Conservation (phyloP, 2,329 filamentous ascomycete genomes). For the Monosporascus cannonballus region DNA sequence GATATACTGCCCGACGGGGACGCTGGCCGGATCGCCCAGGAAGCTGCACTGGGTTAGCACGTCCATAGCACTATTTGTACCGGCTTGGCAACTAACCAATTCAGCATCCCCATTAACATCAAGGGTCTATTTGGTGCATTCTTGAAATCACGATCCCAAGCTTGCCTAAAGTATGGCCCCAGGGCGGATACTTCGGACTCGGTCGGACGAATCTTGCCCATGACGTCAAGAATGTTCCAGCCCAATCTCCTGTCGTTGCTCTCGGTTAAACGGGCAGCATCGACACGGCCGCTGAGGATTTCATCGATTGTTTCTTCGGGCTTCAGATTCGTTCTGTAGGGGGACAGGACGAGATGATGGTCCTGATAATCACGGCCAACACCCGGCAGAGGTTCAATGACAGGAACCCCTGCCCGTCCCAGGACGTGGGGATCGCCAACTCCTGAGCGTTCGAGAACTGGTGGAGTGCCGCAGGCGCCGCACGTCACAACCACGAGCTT, state of each 20-base stretch:
- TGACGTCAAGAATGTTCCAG: conserved; percentile 5
- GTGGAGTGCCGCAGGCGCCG: conserved; percentile 34
- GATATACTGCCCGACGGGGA: conserved; percentile 2
- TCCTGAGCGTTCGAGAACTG: conserved; percentile 44
- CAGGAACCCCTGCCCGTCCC: conserved; percentile 20
- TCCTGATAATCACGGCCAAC: conserved; percentile 42
- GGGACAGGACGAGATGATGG: conserved; percentile 40
- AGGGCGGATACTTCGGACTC: conserved; percentile 1
- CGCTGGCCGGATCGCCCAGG: not conserved
- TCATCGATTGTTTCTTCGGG: not conserved
- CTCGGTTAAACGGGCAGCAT: not conserved
- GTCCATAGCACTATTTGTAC: too few species aligned
- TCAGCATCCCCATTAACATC: not conserved
- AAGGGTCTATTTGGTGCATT: conserved; percentile 29
- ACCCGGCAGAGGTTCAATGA: conserved; percentile 34
- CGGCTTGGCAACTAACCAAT: not conserved
- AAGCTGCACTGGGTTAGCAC: not conserved
- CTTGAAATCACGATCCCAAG: conserved; percentile 1
- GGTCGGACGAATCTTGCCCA: conserved; percentile 3
- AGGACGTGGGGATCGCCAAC: conserved; percentile 38
- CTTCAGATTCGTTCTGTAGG: conserved; percentile 27
- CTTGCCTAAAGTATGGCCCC: not conserved
- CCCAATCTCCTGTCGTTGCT: conserved; percentile 2
- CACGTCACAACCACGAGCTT: conserved; percentile 36
- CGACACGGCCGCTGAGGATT: not conserved